Evolutionary conservation across 768 basidiomycete genomes (phyloP).

Genomic region (Rhodosporidiobolus odoratus): DNA sequence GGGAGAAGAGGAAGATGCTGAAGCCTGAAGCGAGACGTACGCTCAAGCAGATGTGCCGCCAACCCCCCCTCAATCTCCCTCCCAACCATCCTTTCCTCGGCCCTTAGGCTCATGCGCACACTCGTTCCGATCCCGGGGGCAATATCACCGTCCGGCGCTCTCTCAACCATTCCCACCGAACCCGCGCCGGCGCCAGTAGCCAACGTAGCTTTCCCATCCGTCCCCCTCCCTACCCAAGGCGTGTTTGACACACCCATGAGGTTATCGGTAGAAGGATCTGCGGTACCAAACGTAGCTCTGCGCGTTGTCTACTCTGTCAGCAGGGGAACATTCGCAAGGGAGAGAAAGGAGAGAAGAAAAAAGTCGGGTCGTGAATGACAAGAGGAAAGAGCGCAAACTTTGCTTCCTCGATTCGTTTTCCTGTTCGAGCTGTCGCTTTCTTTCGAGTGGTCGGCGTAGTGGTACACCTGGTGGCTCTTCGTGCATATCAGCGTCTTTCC

Average conservation of each 20-base stretch:
- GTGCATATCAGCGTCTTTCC: background rate
- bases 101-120: too few species aligned
- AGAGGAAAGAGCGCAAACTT: constrained; percentile 11
- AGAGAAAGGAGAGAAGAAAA: background rate
- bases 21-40: background rate
- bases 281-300: constrained; percentile 34
- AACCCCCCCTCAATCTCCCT: constrained; percentile 24
- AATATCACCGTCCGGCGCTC: too few species aligned
- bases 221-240: constrained; percentile 24
- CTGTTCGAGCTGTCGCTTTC: constrained; percentile 27
- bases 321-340: too few species aligned
- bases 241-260: constrained; percentile 29
- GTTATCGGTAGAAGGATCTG: constrained; percentile 12
- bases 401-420: constrained; percentile 37
- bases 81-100: background rate
- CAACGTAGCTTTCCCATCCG: background rate
- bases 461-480: constrained; percentile 9
- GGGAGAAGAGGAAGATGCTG: background rate
- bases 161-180: background rate
- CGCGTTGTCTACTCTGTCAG: background rate
- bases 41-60: constrained; percentile 28
- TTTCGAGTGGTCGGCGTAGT: constrained; percentile 31
- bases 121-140: too few species aligned
- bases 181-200: background rate
- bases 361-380: too few species aligned